Conservation (phyloP, 1,139 yeast species). For the Candida neerlandica region DNA sequence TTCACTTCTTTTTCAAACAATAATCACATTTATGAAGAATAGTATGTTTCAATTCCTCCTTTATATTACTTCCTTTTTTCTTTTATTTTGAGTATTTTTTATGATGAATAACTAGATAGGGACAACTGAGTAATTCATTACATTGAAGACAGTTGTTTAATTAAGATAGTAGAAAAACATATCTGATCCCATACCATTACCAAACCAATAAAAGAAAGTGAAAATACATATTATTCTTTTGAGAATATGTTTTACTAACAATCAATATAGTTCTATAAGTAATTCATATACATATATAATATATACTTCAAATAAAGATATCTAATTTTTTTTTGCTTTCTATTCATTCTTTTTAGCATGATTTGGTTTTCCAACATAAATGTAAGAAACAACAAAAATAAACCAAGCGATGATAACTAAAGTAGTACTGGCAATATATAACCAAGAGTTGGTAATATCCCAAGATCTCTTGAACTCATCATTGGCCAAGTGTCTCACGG, state of each 20-base stretch:
- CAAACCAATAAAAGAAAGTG: background rate
- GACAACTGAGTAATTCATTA: constrained; percentile 36
- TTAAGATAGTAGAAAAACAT: constrained; percentile 20
- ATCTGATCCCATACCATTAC: constrained; percentile 13
- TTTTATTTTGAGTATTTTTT: too few relatives aligned
- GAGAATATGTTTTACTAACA: background rate
- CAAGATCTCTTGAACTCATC: constrained; percentile 94
- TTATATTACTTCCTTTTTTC: background rate
- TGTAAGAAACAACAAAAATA: constrained; percentile 67
- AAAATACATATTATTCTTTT: too few relatives aligned
- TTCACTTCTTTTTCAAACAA: background rate
- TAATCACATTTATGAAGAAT: constrained; percentile 3
- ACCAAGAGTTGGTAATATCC: constrained; percentile 93
- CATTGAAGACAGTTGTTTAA: constrained; percentile 22
- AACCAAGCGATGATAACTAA: constrained; percentile 79
- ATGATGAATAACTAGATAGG: constrained; percentile 32
- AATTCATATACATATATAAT: background rate
- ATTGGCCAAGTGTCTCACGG: constrained; percentile 92
- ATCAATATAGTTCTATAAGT: background rate
- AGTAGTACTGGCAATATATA: constrained; percentile 72
- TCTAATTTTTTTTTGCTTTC: constrained; percentile 5
- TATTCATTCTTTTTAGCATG: constrained; percentile 34
- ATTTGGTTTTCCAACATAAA: constrained; percentile 46
- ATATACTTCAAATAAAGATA: background rate
- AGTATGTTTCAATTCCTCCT: background rate